Evolutionary conservation across 345 rosid species (phyloP).

Genomic region (Brassica juncea): DNA sequence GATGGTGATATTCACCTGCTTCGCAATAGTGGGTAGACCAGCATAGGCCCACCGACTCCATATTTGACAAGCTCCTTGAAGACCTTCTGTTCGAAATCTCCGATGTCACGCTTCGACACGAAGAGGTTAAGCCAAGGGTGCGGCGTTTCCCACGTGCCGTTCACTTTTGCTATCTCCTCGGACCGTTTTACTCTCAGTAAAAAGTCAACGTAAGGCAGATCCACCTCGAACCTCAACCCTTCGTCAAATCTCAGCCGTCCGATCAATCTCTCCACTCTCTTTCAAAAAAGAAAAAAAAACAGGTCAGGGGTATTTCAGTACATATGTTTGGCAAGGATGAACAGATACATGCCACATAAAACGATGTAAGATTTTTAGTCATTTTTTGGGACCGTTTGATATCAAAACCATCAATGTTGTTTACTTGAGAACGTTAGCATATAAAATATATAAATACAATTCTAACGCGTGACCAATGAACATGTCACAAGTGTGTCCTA

Average conservation of each 20-base stretch:
- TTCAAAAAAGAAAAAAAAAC: neutral
- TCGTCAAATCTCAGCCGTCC: constrained; percentile 55
- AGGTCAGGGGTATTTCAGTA: constrained; percentile 40
- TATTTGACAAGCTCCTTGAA: constrained; percentile 62
- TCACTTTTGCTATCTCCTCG: constrained; percentile 62
- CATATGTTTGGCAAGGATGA: neutral
- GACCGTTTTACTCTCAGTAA: constrained; percentile 66
- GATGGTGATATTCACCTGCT: constrained; percentile 58
- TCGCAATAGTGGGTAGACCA: constrained; percentile 80
- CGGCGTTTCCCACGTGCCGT: constrained; percentile 79
- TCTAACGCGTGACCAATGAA: constrained; percentile 24
- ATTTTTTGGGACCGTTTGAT: constrained; percentile 54
- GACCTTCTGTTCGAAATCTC: constrained; percentile 59
- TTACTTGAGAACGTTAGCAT: constrained; percentile 9
- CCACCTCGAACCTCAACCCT: constrained; percentile 58
- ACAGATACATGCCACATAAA: constrained; percentile 40
- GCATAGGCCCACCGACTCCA: constrained; percentile 91
- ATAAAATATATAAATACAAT: constrained; percentile 15
- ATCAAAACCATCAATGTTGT: constrained; percentile 41
- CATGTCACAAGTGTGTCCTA: constrained; percentile 30
- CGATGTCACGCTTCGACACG: constrained; percentile 63
- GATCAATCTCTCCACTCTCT: constrained; percentile 59
- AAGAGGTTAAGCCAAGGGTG: constrained; percentile 97
- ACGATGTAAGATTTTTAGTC: constrained; percentile 43
- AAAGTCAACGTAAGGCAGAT: constrained; percentile 69